These are phyloP conservation scores for Pichia scutulata DNA, from an alignment of 805 yeast genomes.

Conservation along the genomic window DNA sequence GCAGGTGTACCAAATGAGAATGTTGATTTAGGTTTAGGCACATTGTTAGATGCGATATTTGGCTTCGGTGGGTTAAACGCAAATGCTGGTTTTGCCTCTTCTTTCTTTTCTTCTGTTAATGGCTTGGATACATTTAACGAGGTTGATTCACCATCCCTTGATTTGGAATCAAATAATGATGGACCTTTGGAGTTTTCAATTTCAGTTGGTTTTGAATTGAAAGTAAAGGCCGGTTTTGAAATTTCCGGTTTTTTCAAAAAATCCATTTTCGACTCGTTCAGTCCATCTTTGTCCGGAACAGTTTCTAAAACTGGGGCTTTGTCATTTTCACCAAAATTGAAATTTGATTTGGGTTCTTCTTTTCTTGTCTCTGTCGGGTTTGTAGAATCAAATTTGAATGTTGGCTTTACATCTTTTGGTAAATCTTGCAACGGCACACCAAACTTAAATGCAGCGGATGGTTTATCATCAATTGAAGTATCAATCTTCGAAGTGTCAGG, in stretches of 20 bases:
- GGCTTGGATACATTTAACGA: not conserved
- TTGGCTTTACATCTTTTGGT: not conserved
- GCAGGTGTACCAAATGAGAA: not conserved
- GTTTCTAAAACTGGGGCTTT: not conserved
- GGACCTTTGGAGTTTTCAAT: not conserved
- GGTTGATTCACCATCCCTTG: not conserved
- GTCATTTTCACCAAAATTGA: not conserved
- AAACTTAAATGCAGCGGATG: slow-evolving; percentile 5
- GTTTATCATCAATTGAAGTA: not conserved
- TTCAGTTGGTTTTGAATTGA: not conserved
- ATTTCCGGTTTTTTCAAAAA: not conserved
- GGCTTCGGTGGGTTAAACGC: not conserved
- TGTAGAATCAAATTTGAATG: not conserved
- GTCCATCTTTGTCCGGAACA: not conserved
- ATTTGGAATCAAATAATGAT: not conserved
- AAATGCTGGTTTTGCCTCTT: not conserved
- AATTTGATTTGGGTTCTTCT: not conserved
- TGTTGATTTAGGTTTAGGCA: not conserved
- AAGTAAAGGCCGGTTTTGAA: not conserved
- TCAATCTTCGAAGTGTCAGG: not conserved
- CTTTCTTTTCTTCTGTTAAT: not conserved
- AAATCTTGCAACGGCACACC: not conserved
- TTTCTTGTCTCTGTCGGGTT: not conserved
- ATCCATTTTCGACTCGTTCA: not conserved
- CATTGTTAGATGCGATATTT: not conserved